Conservation (phyloP, 2,329 filamentous ascomycete species). For the Periglandula ipomoeae region DNA sequence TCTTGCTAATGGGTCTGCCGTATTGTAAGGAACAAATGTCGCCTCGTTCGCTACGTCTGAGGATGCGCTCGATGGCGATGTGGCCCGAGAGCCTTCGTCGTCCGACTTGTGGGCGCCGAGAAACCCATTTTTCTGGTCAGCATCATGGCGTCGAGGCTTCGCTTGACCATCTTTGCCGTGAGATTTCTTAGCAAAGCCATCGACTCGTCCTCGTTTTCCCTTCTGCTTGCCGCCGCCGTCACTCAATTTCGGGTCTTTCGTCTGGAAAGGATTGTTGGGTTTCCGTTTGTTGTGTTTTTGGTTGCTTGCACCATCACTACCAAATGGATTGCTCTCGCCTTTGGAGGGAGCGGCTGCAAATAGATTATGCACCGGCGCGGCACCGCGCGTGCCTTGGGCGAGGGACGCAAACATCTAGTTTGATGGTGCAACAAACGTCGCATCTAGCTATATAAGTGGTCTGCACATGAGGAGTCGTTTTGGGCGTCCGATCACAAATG, state of each 20-base stretch:
- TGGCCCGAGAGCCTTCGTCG: constrained; percentile 15
- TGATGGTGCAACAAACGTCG: constrained; percentile 32
- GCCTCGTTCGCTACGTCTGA: constrained; percentile 10
- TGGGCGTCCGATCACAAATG: neutral
- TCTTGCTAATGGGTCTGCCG: constrained; percentile 33
- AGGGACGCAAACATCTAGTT: constrained; percentile 29
- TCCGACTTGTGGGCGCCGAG: neutral
- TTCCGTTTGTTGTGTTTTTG: constrained; percentile 18
- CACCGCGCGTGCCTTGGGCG: constrained; percentile 25
- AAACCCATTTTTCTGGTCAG: constrained; percentile 5
- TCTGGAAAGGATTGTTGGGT: constrained; percentile 20
- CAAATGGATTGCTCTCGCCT: constrained; percentile 17
- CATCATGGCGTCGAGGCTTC: constrained; percentile 3
- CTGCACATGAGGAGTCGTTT: constrained; percentile 22
- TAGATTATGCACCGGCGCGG: constrained; percentile 25
- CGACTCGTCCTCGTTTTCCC: constrained; percentile 13
- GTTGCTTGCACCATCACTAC: constrained; percentile 20
- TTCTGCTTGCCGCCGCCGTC: constrained; percentile 15
- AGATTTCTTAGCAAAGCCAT: constrained; percentile 13
- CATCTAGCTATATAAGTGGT: constrained; percentile 25
- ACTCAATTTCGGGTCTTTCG: constrained; percentile 16
- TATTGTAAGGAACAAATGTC: constrained; percentile 10
- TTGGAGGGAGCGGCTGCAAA: constrained; percentile 18
- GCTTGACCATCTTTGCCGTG: constrained; percentile 6
- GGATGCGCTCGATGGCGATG: constrained; percentile 17